A percentile compares a stretch with the other conserved stretches of the same genome.
Conservation (phyloP, 2,329 filamentous ascomycete genomes). For the Fusarium sp. region DNA sequence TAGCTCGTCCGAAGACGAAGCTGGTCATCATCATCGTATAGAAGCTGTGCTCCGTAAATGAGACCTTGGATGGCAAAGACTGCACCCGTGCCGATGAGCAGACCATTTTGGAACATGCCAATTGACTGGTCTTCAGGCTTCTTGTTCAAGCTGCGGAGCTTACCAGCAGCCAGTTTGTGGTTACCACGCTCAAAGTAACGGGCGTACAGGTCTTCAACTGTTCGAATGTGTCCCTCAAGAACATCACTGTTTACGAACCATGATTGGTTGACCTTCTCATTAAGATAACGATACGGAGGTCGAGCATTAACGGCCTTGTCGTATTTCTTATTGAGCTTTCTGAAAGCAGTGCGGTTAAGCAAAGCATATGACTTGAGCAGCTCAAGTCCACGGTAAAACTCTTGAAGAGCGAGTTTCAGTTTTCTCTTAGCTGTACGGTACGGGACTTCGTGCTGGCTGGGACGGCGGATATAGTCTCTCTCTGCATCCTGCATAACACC, state of each 20-base stretch:
- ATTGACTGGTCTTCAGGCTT: constrained; percentile 67
- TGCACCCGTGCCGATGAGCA: constrained; percentile 75
- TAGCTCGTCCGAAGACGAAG: constrained; percentile 70
- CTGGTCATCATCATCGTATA: constrained; percentile 61
- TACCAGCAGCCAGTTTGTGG: constrained; percentile 88
- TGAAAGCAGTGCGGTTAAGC: constrained; percentile 91
- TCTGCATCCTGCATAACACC: constrained; percentile 47
- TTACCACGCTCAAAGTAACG: constrained; percentile 95
- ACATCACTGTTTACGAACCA: constrained; percentile 93
- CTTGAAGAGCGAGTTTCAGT: constrained; percentile 89
- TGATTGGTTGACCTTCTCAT: constrained; percentile 88
- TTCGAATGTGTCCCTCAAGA: constrained; percentile 81
- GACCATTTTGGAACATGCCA: constrained; percentile 70
- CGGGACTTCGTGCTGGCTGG: constrained; percentile 69
- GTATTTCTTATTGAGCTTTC: constrained; percentile 99
- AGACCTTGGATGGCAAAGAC: constrained; percentile 76
- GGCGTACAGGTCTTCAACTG: constrained; percentile 91
- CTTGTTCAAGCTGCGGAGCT: constrained; percentile 79
- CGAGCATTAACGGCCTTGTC: constrained; percentile 88
- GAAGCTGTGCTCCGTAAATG: constrained; percentile 68
- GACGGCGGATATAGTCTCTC: constrained; percentile 65
- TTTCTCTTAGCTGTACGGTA: constrained; percentile 92
- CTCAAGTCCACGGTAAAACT: constrained; percentile 93
- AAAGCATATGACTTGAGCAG: constrained; percentile 91
- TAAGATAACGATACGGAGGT: constrained; percentile 84